These are phyloP conservation scores for Quercus aquifolioides DNA, from an alignment of 306 rosid species.

Conservation along the genomic window DNA sequence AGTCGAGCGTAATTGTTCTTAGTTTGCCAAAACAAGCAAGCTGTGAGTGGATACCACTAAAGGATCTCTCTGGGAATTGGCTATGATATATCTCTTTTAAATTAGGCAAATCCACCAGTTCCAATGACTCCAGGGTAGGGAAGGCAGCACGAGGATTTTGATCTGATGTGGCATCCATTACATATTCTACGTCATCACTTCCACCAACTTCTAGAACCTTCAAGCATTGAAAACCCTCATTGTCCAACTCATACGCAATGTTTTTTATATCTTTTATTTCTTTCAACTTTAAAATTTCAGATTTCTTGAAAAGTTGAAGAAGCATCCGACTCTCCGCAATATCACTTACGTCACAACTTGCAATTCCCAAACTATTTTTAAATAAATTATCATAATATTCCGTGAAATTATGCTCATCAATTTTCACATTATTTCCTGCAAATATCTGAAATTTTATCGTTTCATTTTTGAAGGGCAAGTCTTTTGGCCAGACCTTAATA, in stretches of 20 bases:
- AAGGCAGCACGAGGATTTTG: not conserved
- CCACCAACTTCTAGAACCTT: not conserved
- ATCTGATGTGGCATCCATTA: not conserved
- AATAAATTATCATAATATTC: not conserved
- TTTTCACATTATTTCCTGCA: accelerated
- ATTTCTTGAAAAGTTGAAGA: conserved; percentile 5
- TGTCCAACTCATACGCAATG: not conserved
- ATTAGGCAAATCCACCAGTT: accelerated
- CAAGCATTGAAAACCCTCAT: conserved; percentile 13
- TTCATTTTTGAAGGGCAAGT: no score
- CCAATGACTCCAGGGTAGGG: not conserved
- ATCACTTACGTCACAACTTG: not conserved
- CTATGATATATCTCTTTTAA: not conserved
- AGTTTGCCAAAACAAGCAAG: no score
- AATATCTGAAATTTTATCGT: no score
- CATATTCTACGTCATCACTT: conserved; percentile 6
- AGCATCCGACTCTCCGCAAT: not conserved
- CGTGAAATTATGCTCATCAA: no score
- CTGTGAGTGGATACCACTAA: no score
- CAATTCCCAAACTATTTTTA: not conserved
- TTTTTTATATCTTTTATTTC: conserved; percentile 14
- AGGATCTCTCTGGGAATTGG: not conserved
- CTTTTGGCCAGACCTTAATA: no score
- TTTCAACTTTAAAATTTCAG: not conserved
- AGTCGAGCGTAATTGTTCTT: no score